Evolutionary conservation across 768 basidiomycete species (phyloP).

Genomic region (Melanogaster broomeanus): DNA sequence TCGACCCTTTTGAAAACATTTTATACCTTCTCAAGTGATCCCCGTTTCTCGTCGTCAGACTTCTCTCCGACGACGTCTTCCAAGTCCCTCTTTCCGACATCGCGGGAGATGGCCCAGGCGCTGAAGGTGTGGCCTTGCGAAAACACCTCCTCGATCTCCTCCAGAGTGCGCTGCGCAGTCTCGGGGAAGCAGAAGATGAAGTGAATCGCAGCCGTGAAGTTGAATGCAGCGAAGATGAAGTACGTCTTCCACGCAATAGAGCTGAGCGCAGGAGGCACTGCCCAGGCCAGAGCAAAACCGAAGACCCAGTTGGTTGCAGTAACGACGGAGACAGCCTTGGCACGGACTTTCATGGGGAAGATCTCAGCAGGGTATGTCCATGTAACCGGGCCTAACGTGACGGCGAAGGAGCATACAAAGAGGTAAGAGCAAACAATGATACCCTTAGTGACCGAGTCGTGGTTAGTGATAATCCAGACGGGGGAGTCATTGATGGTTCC

Average conservation of each 20-base stretch:
- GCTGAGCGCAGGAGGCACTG: slow-evolving; percentile 69
- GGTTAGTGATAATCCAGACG: slow-evolving; percentile 64
- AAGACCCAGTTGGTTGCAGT: slow-evolving; percentile 59
- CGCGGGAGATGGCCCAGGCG: slow-evolving; percentile 66
- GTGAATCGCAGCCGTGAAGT: slow-evolving; percentile 70
- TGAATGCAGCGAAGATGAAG: slow-evolving; percentile 79
- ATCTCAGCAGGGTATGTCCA: slow-evolving; percentile 76
- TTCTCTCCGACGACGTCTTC: slow-evolving; percentile 42
- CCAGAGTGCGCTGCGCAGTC: slow-evolving; percentile 69
- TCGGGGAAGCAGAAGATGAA: slow-evolving; percentile 82
- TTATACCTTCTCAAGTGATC: slow-evolving; percentile 6
- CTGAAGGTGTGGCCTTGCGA: slow-evolving; percentile 64
- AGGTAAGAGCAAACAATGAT: slow-evolving; percentile 80
- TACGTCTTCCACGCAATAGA: slow-evolving; percentile 75
- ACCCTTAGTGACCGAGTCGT: slow-evolving; percentile 60
- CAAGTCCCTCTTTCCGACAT: slow-evolving; percentile 64
- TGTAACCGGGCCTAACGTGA: slow-evolving; percentile 75
- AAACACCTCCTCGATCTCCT: slow-evolving; percentile 82
- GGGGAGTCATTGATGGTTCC: slow-evolving; percentile 40
- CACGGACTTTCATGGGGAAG: slow-evolving; percentile 68
- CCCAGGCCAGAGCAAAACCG: slow-evolving; percentile 75
- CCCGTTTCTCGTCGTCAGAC: slow-evolving; percentile 8
- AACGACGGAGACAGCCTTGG: slow-evolving; percentile 53
- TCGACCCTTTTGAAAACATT: not conserved
- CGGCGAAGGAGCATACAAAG: slow-evolving; percentile 73